phyloP scores from a whole-genome alignment of 371 early-diverging fungal genomes.

The Fennellomyces sp. region DNA sequence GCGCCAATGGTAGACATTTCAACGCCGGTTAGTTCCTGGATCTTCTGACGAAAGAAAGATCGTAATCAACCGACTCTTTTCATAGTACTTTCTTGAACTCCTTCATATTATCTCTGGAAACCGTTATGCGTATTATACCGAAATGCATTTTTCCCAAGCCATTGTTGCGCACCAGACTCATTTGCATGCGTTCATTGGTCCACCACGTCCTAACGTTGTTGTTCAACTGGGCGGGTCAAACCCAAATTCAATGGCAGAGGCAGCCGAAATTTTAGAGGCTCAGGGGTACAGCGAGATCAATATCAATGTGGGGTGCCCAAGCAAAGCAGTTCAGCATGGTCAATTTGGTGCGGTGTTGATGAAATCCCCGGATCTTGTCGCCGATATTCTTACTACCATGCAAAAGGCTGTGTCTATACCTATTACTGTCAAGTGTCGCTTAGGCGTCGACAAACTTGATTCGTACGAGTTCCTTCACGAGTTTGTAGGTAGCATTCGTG shows the following conservation, averaged over 20 bases:
- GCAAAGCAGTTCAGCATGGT: conserved; percentile 67
- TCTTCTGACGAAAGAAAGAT: background rate
- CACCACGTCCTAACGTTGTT: conserved; percentile 53
- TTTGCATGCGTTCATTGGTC: conserved; percentile 56
- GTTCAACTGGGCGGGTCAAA: conserved; percentile 70
- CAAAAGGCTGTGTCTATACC: conserved; percentile 47
- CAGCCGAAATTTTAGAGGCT: conserved; percentile 50
- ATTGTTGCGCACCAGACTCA: conserved; percentile 49
- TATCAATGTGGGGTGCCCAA: conserved; percentile 82
- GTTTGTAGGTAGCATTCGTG: conserved; percentile 57
- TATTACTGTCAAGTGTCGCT: conserved; percentile 78
- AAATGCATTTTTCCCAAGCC: conserved; percentile 80
- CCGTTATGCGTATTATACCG: conserved; percentile 71
- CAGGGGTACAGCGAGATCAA: conserved; percentile 65
- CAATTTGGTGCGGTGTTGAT: conserved; percentile 79
- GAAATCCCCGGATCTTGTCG: conserved; percentile 67
- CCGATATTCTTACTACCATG: conserved; percentile 65
- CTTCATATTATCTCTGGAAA: conserved; percentile 67
- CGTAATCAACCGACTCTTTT: background rate
- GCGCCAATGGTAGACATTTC: conserved; percentile 87
- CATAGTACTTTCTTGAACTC: conserved; percentile 66
- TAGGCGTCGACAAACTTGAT: conserved; percentile 76
- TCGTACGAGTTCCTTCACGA: conserved; percentile 61
- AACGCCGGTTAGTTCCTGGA: conserved; percentile 43
- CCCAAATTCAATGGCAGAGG: conserved; percentile 52